phyloP scores from a whole-genome alignment of 2,329 filamentous ascomycete genomes.

The Botrytis medusae region DNA sequence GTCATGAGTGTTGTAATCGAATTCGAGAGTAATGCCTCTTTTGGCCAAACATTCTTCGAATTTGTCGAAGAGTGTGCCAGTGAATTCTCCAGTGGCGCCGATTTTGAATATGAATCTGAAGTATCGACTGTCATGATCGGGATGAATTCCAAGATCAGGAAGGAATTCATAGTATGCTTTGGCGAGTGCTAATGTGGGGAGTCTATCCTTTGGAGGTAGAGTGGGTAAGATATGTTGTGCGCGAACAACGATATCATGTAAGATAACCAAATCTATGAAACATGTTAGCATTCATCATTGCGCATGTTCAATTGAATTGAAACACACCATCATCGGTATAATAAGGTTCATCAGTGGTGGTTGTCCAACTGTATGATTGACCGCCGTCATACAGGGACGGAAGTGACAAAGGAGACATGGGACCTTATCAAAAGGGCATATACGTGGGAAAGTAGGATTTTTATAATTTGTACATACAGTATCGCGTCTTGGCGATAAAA shows the following conservation, averaged over 20 bases:
- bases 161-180: slow-evolving; percentile 76
- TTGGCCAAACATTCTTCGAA: slow-evolving; percentile 67
- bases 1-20: slow-evolving; percentile 44
- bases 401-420: slow-evolving; percentile 47
- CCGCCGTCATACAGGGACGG: slow-evolving; percentile 26
- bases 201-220: slow-evolving; percentile 59
- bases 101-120: slow-evolving; percentile 78
- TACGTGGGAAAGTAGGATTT: slow-evolving; percentile 18
- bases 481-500: slow-evolving; percentile 36
- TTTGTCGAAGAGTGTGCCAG: slow-evolving; percentile 62
- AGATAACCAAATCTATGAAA: slow-evolving; percentile 68
- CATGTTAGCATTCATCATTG: slow-evolving; percentile 19
- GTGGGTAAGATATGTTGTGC: slow-evolving; percentile 64
- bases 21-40: slow-evolving; percentile 71
- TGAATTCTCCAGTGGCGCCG: slow-evolving; percentile 58
- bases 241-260: slow-evolving; percentile 72
- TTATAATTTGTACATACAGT: slow-evolving; percentile 33
- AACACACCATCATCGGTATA: slow-evolving; percentile 61
- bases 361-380: slow-evolving; percentile 18
- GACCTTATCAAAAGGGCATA: slow-evolving; percentile 31
- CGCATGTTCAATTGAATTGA: background rate
- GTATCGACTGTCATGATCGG: slow-evolving; percentile 73
- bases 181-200: slow-evolving; percentile 77
- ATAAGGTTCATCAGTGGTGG: slow-evolving; percentile 43
- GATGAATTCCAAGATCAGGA: slow-evolving; percentile 65